These are phyloP conservation scores for Pezicula radicicola DNA, from an alignment of 2,329 filamentous ascomycete species.

Conservation along the genomic window DNA sequence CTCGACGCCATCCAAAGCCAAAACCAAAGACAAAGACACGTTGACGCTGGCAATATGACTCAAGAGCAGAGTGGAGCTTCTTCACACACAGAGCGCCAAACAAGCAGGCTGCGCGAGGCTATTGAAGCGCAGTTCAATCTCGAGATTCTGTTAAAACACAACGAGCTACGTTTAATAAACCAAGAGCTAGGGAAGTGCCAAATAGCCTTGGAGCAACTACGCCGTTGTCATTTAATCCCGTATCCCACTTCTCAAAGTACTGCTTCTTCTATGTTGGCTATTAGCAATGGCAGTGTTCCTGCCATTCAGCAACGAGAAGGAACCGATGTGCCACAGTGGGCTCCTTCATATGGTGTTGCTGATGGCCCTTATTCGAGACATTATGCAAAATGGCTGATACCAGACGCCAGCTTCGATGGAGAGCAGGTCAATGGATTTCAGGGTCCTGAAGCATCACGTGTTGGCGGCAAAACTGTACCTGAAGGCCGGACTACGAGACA, in stretches of 20 bases:
- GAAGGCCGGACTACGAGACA: constrained; percentile 81
- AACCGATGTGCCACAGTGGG: constrained; percentile 69
- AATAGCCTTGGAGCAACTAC: constrained; percentile 86
- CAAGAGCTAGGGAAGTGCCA: constrained; percentile 97
- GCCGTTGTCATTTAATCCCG: constrained; percentile 87
- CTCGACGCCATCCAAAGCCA: constrained; percentile 21
- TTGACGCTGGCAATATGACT: constrained; percentile 6
- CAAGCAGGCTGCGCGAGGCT: constrained; percentile 27
- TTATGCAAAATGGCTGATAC: constrained; percentile 93
- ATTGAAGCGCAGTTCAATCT: constrained; percentile 87
- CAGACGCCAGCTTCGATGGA: constrained; percentile 83
- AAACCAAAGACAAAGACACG: constrained; percentile 17
- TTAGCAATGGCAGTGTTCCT: constrained; percentile 72
- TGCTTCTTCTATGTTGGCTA: constrained; percentile 64
- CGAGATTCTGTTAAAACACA: constrained; percentile 90
- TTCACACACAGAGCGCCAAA: constrained; percentile 14
- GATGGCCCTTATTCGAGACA: constrained; percentile 93
- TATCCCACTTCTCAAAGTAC: constrained; percentile 72
- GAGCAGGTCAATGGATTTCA: constrained; percentile 39
- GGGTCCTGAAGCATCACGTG: constrained; percentile 20
- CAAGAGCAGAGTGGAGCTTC: constrained; percentile 20
- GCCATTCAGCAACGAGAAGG: constrained; percentile 55
- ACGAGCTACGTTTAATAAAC: constrained; percentile 90
- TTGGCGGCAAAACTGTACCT: constrained; percentile 37
- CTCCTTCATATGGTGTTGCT: constrained; percentile 84